Conservation (phyloP, 345 rosid species). For the Hypericum androsaemum region DNA sequence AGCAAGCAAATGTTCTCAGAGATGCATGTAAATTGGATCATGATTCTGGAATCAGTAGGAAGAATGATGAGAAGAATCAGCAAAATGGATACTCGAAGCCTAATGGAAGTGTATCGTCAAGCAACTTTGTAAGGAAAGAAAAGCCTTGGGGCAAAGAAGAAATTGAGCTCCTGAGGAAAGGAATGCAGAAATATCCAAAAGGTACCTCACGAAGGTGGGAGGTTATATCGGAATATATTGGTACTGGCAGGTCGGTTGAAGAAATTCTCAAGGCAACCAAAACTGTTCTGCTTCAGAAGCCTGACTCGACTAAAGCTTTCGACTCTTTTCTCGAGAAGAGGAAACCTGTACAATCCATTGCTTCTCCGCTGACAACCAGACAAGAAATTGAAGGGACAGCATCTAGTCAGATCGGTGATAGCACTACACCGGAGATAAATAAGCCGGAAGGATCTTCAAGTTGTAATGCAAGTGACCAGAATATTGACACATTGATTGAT, state of each 20-base stretch:
- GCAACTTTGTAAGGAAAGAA: slow-evolving; percentile 48
- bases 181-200: slow-evolving; percentile 76
- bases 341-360: slow-evolving; percentile 59
- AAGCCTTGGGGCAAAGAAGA: slow-evolving; percentile 87
- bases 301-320: slow-evolving; percentile 79
- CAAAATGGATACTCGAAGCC: slow-evolving; percentile 43
- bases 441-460: slow-evolving; percentile 27
- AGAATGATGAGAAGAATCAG: slow-evolving; percentile 35
- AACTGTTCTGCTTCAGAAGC: slow-evolving; percentile 94
- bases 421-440: slow-evolving; percentile 15
- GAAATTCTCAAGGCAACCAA: slow-evolving; percentile 92
- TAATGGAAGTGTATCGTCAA: slow-evolving; percentile 33
- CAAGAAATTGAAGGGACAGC: slow-evolving; percentile 46
- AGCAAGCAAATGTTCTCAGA: slow-evolving; percentile 49
- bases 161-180: slow-evolving; percentile 87
- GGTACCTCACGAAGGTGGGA: slow-evolving; percentile 99
- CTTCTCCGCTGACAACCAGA: slow-evolving; percentile 84
- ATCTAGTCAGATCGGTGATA: slow-evolving; percentile 19
- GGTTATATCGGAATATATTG: slow-evolving; percentile 86
- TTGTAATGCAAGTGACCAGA: slow-evolving; percentile 25
- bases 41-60: slow-evolving; percentile 30
- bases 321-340: slow-evolving; percentile 96
- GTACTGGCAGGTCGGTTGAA: slow-evolving; percentile 87
- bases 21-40: slow-evolving; percentile 34
- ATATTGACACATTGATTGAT: slow-evolving; percentile 22